phyloP scores from a whole-genome alignment of 257 asterid genomes.

The Solanum virginianum region DNA sequence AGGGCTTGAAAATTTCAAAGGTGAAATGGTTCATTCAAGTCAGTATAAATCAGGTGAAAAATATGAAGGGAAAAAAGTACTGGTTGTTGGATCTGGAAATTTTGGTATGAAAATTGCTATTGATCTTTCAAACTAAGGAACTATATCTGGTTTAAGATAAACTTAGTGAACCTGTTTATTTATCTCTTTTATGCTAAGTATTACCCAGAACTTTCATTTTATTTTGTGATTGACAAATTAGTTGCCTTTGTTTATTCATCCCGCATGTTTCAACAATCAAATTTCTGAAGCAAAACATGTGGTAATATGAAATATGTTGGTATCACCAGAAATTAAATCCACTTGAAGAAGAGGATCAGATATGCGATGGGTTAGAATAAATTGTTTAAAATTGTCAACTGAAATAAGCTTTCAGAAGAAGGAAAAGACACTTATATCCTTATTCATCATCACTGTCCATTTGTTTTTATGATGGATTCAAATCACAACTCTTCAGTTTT shows the following conservation, averaged over 20 bases:
- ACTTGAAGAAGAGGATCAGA: neutral
- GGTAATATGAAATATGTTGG: neutral
- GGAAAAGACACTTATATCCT: neutral
- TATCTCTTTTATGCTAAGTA: too few relatives aligned
- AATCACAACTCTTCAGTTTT: neutral
- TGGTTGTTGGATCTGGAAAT: conserved; percentile 56
- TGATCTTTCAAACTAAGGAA: conserved; percentile 26
- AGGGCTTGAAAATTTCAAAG: conserved; percentile 23
- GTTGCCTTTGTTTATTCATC: too few relatives aligned
- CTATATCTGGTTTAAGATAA: too few relatives aligned
- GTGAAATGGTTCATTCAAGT: conserved; percentile 29
- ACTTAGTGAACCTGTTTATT: too few relatives aligned
- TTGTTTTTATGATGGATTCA: too few relatives aligned
- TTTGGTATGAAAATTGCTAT: conserved; percentile 66
- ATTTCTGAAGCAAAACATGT: too few relatives aligned
- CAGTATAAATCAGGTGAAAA: conserved; percentile 16
- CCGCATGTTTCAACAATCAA: too few relatives aligned
- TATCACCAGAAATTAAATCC: neutral
- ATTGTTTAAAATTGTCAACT: too few relatives aligned
- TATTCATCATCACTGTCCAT: neutral
- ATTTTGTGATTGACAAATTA: too few relatives aligned
- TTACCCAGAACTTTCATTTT: too few relatives aligned
- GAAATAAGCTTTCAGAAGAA: neutral
- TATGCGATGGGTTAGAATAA: neutral
- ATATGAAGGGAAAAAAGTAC: conserved; percentile 8